Evolutionary conservation across 306 rosid genomes (phyloP), one percentile per base, ranked within the genome.

Genomic region (Psophocarpus tetragonolobus): DNA sequence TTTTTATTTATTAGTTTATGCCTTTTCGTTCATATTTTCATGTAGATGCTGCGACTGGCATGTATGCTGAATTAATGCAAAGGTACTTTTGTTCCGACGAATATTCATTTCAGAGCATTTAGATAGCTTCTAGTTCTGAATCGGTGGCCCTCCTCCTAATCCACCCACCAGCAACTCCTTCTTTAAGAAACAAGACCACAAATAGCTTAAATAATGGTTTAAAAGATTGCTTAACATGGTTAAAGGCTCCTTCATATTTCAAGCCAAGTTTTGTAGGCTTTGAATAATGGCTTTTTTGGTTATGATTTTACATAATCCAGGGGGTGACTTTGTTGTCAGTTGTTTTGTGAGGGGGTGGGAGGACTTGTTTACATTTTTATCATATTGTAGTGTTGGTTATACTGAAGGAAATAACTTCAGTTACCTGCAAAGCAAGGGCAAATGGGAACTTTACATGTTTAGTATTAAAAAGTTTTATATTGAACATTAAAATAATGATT

Each of bases 31-130:
- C 45, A 45, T 45, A 45, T 67, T 47, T 36, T 62, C 33, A 45
- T 78, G 85, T 91, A 94, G 97, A 94, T 84, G 97, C 97, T 83
- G 93, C 98, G 62, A 94, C 97, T 5, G 93, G 97, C 78, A 73
- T 90, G 90, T 94, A 90, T 56, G 95, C 97, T 5, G 92, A 92
- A 72, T 85, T 94, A 72, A 53, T 87, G 79, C 90, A 82, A 71
- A 92, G 98, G 97, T 94, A 87, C 54, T 75, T 44, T 36, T 68
- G 68, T 63, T 9, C 68, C 63, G n/a, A 70, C n/a, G 26, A 72
- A 56, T 73, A 20, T 73, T 41, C 72, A 8, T 68, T 39, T 81
- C 35, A 33, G 58, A 71, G 76, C 36, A 38, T 60, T 70, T 58
- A 8, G 54, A n/a, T 68, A 4, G 65, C 61, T 58, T 73, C 42